Evolutionary conservation across 2,329 filamentous ascomycete species (phyloP), one percentile per base, ranked within the genome.

Genomic region (Dactylella cylindrospora): DNA sequence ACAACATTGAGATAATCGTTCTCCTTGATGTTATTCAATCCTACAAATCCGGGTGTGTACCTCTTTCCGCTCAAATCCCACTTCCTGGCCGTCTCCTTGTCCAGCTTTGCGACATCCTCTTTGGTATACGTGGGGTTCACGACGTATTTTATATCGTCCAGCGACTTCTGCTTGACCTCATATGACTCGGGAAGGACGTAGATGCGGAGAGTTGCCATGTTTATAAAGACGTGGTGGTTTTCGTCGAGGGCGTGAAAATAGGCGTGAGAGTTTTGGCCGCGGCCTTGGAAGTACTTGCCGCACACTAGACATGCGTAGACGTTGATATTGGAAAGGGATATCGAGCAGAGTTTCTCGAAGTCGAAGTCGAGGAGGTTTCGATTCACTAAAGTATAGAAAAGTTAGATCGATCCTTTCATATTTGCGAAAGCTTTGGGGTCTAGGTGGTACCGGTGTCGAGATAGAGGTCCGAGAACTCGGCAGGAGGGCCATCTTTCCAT

Each of bases 1-100:
- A 96, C 82, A 20, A 95, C 91, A 71, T 98, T 98, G 71, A 97
- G 80, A 75, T 98, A 98, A 76, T 98, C 93, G 75, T 98, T 98
- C 57, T 93, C 89, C 74, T 98, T 98, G 79, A 98, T 96, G 75
- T 98, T 98, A 79, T 98, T 98, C 88, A 98, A 94, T 67, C 93
- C 93, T 64, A 98, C 89, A 72, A 90, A 98, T 4, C 93, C 91
- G 15, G 93, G 93, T 67, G 85, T 85, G 74, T 98, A 98, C 71
- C 86, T 83, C 73, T 86, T 88, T 65, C 89, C 89, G 43, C 79
- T 78, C 33, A 97, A 79, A 69, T 95, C 91, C 80, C 85, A 90
- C 47, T 83, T 81, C 65, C 75, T 73, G 46, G 72, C 73, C 26
- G 76, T 73, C 65, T 76, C 78, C 70, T 77, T 84, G 74, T 97